These are phyloP conservation scores for Epichloe coenophiala DNA, from an alignment of 2,329 filamentous ascomycete species.

Conservation along the genomic window DNA sequence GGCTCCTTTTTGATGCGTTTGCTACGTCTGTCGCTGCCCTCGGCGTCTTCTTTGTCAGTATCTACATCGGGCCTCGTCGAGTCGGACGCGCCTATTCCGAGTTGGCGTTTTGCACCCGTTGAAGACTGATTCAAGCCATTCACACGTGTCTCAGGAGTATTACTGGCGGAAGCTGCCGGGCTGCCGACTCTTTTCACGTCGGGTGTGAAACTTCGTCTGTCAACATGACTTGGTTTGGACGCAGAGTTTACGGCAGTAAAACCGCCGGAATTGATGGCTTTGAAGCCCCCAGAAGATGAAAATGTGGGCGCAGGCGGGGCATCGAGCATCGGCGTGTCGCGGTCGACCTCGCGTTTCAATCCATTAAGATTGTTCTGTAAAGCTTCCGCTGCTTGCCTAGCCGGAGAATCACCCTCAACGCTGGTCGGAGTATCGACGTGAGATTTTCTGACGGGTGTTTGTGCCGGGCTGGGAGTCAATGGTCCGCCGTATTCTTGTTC, in stretches of 20 bases:
- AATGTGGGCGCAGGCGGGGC: conserved; percentile 22
- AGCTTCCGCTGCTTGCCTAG: conserved; percentile 39
- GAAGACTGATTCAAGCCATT: conserved; percentile 35
- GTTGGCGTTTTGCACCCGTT: conserved; percentile 62
- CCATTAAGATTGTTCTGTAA: conserved; percentile 36
- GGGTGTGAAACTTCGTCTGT: conserved; percentile 45
- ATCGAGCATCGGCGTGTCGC: conserved; percentile 35
- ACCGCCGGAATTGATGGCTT: conserved; percentile 35
- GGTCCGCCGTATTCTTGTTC: conserved; percentile 89
- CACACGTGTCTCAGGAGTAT: conserved; percentile 51
- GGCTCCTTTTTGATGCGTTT: conserved; percentile 79
- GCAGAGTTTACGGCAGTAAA: conserved; percentile 63
- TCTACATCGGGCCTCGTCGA: conserved; percentile 33
- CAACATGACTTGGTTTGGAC: conserved; percentile 54
- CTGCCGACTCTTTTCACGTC: conserved; percentile 48
- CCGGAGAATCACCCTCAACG: conserved; percentile 52
- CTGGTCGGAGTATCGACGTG: conserved; percentile 45
- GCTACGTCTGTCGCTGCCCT: conserved; percentile 64
- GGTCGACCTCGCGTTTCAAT: conserved; percentile 31
- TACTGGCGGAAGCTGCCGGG: conserved; percentile 48
- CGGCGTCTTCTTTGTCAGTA: conserved; percentile 42
- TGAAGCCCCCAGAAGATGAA: conserved; percentile 18
- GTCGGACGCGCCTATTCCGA: conserved; percentile 39
- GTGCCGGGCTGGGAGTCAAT: conserved; percentile 61
- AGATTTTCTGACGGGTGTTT: conserved; percentile 56